Conservation (phyloP, 2,329 filamentous ascomycete genomes). For the Xylariales sp. region DNA sequence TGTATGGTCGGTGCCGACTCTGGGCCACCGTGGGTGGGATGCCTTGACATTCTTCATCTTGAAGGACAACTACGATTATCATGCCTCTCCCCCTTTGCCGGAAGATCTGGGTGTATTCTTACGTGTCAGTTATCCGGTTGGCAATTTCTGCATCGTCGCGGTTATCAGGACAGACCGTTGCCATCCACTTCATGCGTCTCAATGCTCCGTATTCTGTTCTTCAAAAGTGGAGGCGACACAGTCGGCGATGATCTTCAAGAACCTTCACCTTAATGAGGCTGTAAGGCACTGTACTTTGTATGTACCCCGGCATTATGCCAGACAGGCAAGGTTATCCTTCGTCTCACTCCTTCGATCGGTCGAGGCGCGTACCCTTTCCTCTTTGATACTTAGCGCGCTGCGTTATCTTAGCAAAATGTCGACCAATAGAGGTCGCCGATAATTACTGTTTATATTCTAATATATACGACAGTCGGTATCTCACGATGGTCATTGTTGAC, state of each 20-base stretch:
- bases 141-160: too few species aligned
- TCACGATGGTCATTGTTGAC: too few species aligned
- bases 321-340: background rate
- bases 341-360: background rate
- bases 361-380: conserved; percentile 6
- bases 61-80: conserved; percentile 6
- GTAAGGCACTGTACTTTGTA: too few species aligned
- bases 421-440: background rate
- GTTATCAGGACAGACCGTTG: too few species aligned
- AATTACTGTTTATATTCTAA: background rate
- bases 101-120: too few species aligned
- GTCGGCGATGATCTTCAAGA: conserved; percentile 1
- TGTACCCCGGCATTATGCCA: too few species aligned
- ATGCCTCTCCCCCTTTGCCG: background rate
- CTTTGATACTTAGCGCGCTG: conserved; percentile 3
- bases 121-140: too few species aligned
- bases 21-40: conserved; percentile 5
- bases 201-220: background rate
- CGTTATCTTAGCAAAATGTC: conserved; percentile 3
- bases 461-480: too few species aligned
- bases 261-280: conserved; percentile 2
- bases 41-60: conserved; percentile 2
- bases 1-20: background rate
- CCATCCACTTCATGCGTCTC: background rate
- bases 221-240: conserved; percentile 6